Evolutionary conservation across 228 moss, liverwort and hornwort species (phyloP).

Genomic region (Sphagnum fallax): DNA sequence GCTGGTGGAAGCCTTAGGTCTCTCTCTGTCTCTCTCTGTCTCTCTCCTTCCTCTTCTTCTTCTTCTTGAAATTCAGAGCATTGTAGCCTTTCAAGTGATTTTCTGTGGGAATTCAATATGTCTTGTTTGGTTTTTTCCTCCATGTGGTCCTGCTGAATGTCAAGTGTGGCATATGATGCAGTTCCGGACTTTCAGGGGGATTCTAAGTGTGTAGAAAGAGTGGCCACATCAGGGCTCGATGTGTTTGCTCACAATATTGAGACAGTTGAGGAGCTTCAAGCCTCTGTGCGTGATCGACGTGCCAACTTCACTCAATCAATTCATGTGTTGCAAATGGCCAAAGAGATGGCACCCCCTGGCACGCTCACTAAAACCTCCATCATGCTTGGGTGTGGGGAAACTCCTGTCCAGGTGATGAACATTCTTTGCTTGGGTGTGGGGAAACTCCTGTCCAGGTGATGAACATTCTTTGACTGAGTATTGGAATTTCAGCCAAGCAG

Average conservation of each 20-base stretch:
- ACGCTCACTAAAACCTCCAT: slow-evolving; percentile 93
- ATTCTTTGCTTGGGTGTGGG: slow-evolving; percentile 77
- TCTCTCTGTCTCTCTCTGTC: slow-evolving; percentile 2
- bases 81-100: not conserved
- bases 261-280: slow-evolving; percentile 96
- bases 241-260: slow-evolving; percentile 99
- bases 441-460: slow-evolving; percentile 79
- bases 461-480: slow-evolving; percentile 29
- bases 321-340: slow-evolving; percentile 88
- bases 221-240: slow-evolving; percentile 89
- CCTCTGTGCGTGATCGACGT: slow-evolving; percentile 77
- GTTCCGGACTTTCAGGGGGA: slow-evolving; percentile 98
- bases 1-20: slow-evolving; percentile 97
- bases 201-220: slow-evolving; percentile 81
- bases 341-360: slow-evolving; percentile 77
- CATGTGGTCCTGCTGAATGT: too few relatives aligned
- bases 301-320: slow-evolving; percentile 95
- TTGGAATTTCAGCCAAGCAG: too few relatives aligned
- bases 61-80: not conserved
- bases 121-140: too few relatives aligned
- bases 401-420: slow-evolving; percentile 78
- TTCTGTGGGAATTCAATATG: too few relatives aligned
- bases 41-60: not conserved
- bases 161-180: slow-evolving; percentile 15
- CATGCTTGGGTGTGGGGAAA: slow-evolving; percentile 98